Base-by-base conservation (phyloP, 2,329 filamentous ascomycete species). In the Colletotrichum sp. region DNA sequence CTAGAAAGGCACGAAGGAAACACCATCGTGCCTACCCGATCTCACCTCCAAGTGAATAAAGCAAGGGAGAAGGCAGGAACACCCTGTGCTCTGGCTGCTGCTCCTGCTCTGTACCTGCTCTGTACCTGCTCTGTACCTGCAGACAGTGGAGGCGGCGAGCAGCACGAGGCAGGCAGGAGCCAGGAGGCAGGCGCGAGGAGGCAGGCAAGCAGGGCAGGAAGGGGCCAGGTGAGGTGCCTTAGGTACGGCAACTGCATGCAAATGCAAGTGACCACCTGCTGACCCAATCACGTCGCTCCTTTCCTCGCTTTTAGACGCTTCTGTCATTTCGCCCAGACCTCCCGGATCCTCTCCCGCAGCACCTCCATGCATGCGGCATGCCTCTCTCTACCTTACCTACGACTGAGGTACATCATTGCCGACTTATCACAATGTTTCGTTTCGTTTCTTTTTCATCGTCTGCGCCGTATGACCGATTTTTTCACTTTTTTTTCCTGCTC, bases 311-410 rank as follows among this genome's bases (percentile, higher is more conserved):
- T 65, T 52, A 21, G 60, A 24, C 70, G 21, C 36, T 60, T 62
- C 44, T 75, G 52, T 66, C 72, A 71, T 62, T 71, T 71, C 62
- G 60, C 72, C 68, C 55, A 66, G 68, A 75, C 72, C 62, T 71
- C 36, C 72, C 55, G 72, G 72, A 36, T 75, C 68, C 36, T 66
- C 52, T 71, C 44, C 72, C 68, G 68, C 52, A 67, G 68, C 72
- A 63, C 72, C 44, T 49, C 60, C n/a, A 65, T 65, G 68, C 68
- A 63, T 24, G 39, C 63, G 24, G 34, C 24, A 66, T 34, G 67
- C 34, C 49, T 57, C 62, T 52, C 44, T 52, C 44, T 52, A 52
- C 44, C n/a, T 24, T 52, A 13, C 44, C 0, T 52, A 21, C 44
- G 3, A 24, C 44, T 52, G 44, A 52, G 44, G 44, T 52, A 52